phyloP scores from a whole-genome alignment of 805 yeast species.

The Torulaspora maleeae region DNA sequence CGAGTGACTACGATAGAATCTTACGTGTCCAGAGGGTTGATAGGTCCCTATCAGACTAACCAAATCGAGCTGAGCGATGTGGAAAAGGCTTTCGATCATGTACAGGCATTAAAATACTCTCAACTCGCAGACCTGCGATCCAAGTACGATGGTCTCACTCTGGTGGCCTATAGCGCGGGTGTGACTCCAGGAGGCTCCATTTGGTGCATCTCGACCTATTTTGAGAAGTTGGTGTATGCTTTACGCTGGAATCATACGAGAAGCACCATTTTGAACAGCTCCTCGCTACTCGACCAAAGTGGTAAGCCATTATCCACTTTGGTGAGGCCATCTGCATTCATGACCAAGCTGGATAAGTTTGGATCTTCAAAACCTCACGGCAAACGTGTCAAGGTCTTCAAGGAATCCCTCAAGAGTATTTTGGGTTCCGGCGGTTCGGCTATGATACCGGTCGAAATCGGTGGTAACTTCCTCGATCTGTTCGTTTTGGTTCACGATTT shows the following conservation, averaged over 20 bases:
- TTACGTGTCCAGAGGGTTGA: constrained; percentile 64
- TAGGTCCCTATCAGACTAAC: constrained; percentile 64
- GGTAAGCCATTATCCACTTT: constrained; percentile 64
- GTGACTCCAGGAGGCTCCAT: constrained; percentile 91
- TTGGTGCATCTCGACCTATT: constrained; percentile 70
- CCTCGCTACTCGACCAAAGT: constrained; percentile 50
- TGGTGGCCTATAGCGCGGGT: constrained; percentile 88
- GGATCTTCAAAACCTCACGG: constrained; percentile 63
- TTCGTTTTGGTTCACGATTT: constrained; percentile 68
- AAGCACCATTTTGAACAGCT: constrained; percentile 76
- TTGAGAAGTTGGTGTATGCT: constrained; percentile 81
- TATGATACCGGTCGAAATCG: constrained; percentile 72
- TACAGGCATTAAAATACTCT: constrained; percentile 66
- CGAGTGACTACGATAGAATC: constrained; percentile 79
- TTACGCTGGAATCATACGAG: constrained; percentile 93
- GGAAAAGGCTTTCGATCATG: constrained; percentile 71
- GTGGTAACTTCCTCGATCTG: constrained; percentile 78
- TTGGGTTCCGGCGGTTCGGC: constrained; percentile 54
- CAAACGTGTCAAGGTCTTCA: constrained; percentile 59
- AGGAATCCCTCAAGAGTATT: constrained; percentile 54
- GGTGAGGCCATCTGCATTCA: constrained; percentile 73
- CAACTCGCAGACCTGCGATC: constrained; percentile 67
- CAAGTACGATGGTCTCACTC: constrained; percentile 50
- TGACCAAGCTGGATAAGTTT: constrained; percentile 54
- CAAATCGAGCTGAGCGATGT: constrained; percentile 64